Base-by-base conservation (phyloP, 2,329 filamentous ascomycete species). In the Nemania serpens region DNA sequence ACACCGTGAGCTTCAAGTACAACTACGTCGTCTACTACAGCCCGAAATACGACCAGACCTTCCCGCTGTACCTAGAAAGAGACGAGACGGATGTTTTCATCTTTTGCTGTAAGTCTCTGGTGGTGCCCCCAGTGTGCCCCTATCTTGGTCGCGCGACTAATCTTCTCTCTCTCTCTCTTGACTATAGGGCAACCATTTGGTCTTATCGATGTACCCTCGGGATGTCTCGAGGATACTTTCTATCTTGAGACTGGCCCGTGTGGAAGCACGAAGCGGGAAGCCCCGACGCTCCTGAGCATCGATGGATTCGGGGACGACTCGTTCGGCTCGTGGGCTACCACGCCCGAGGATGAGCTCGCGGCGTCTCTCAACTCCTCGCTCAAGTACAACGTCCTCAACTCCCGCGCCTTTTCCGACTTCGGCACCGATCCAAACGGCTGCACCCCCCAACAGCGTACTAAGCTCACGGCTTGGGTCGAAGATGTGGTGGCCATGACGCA, bases 1-100 rank as follows among this genome's bases (percentile, higher is more conserved):
- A 55, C 18, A 39, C 33, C 29, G 36, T 55, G 52, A 55, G 52
- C 42, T 55, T 34, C 7, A 55, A 47, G 13, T 55, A 29, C 13
- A 55, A 55, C 42, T 46, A 55, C 52, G 46, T 48, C 46, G 29
- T n/a, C 46, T 34, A 17, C 13, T 48, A 36, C 25, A 48, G 46
- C 46, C 5, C 25, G 25, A 34, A 34, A 18, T 34, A 34, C 25
- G 25, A n/a, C 25, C 7, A 34, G 2, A n/a, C 9, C 46, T 48
- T 48, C 25, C 46, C 25, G 46, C 7, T 48, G 3, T 48, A 48
- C 13, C 46, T 48, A 7, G 46, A 48, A 7, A 48, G 46, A 48
- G 29, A 17, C 2, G 18, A 34, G 46, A 48, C 46, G 25, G 46
- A 48, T 36, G 29, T 34, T 4, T 17, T 48, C 46, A 34, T 36